A percentile compares a stretch with the other conserved stretches of the same genome.
Evolutionary conservation across 306 rosid genomes (phyloP).

Genomic region (Cucurbita ficifolia): DNA sequence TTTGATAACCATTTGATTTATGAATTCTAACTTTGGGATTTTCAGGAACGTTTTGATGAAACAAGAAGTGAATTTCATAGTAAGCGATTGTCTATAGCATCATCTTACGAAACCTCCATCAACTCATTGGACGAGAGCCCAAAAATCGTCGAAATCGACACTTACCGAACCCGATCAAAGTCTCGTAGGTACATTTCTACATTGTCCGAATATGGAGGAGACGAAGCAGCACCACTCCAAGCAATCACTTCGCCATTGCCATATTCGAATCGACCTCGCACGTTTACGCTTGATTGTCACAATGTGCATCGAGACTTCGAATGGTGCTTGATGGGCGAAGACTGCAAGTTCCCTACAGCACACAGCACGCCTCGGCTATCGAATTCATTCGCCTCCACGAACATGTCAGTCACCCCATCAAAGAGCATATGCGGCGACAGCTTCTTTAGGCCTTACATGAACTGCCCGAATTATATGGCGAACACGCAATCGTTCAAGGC

Average conservation of each 20-base stretch:
- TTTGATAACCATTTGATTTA: too few relatives aligned
- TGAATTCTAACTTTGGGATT: not conserved
- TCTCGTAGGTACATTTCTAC: constrained; percentile 37
- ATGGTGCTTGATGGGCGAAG: constrained; percentile 52
- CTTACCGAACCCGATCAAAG: constrained; percentile 59
- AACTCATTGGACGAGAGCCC: constrained; percentile 66
- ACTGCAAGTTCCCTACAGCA: constrained; percentile 54
- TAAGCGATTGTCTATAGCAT: constrained; percentile 35
- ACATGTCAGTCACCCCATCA: constrained; percentile 51
- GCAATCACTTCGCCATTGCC: constrained; percentile 43
- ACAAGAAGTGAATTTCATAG: constrained; percentile 66
- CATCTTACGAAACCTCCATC: constrained; percentile 36
- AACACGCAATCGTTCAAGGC: constrained; percentile 75
- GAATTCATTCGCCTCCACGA: constrained; percentile 14
- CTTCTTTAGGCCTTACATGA: constrained; percentile 31
- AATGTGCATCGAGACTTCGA: constrained; percentile 46
- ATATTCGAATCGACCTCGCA: constrained; percentile 26
- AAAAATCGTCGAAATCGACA: constrained; percentile 83
- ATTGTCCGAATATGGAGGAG: constrained; percentile 57
- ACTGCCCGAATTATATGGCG: constrained; percentile 70
- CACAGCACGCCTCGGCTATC: constrained; percentile 78
- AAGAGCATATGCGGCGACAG: constrained; percentile 69
- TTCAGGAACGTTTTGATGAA: constrained; percentile 65
- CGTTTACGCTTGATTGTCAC: constrained; percentile 29
- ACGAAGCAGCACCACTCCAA: constrained; percentile 26